Conservation (phyloP, 1,284 basidiomycete species). For the Rhodotorula sp. region DNA sequence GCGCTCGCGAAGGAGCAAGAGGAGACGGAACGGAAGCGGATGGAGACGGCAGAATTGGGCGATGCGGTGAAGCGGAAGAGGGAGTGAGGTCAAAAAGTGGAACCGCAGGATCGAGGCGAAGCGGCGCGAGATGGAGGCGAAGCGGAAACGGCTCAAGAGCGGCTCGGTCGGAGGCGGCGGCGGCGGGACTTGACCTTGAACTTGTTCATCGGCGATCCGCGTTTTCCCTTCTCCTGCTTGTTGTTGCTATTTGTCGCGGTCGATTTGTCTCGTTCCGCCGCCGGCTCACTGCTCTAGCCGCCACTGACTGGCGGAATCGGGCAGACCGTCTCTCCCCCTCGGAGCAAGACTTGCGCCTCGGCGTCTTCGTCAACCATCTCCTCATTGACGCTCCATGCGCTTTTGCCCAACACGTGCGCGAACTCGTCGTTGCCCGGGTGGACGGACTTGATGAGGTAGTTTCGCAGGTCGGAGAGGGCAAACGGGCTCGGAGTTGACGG, state of each 20-base stretch:
- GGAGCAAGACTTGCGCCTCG: slow-evolving; percentile 53
- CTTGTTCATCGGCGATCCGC: neutral
- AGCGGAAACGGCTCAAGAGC: slow-evolving; percentile 18
- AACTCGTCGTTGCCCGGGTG: slow-evolving; percentile 54
- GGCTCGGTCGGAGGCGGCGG: slow-evolving; percentile 3
- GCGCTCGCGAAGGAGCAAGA: slow-evolving; percentile 63
- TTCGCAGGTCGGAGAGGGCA: slow-evolving; percentile 58
- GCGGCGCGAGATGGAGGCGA: slow-evolving; percentile 61
- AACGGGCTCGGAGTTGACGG: slow-evolving; percentile 49
- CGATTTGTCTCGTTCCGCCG: neutral
- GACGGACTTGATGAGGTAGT: slow-evolving; percentile 58
- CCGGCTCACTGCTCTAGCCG: slow-evolving; percentile 53
- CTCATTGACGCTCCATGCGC: slow-evolving; percentile 72
- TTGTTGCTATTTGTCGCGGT: slow-evolving; percentile 4
- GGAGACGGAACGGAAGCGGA: slow-evolving; percentile 68
- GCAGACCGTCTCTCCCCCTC: slow-evolving; percentile 72
- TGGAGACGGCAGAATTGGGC: slow-evolving; percentile 62
- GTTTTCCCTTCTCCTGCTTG: neutral
- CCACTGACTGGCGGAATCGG: slow-evolving; percentile 79
- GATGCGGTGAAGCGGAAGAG: slow-evolving; percentile 65
- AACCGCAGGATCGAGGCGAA: slow-evolving; percentile 74
- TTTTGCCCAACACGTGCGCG: slow-evolving; percentile 58
- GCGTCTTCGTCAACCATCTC: slow-evolving; percentile 67
- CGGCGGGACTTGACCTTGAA: neutral
- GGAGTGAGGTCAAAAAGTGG: slow-evolving; percentile 72